These are phyloP conservation scores for Pythium dissotocum DNA, from an alignment of 352 stramenopile genomes.

Conservation along the genomic window DNA sequence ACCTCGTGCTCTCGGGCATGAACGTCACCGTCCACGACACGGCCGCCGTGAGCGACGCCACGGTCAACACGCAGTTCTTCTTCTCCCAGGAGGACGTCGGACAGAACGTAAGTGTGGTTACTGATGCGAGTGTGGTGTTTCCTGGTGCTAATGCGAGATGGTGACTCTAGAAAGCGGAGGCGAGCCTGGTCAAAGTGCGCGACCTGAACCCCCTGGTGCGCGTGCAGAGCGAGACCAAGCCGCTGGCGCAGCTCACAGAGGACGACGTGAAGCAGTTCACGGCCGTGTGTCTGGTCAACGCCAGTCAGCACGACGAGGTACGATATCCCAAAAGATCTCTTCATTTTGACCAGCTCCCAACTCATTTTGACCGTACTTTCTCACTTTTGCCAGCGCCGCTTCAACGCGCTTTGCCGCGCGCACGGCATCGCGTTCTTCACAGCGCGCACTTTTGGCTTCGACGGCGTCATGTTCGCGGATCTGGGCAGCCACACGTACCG, in stretches of 20 bases:
- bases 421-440: conserved; percentile 72
- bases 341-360: background rate
- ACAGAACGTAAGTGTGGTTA: conserved; percentile 52
- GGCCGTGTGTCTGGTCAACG: conserved; percentile 76
- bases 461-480: conserved; percentile 79
- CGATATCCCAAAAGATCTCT: background rate
- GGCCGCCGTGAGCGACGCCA: conserved; percentile 39
- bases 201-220: conserved; percentile 94
- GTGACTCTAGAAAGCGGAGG: conserved; percentile 63
- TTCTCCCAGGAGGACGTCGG: conserved; percentile 67
- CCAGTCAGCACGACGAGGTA: conserved; percentile 44
- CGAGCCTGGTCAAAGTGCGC: conserved; percentile 81
- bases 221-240: conserved; percentile 79
- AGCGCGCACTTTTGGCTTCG: conserved; percentile 73
- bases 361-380: background rate
- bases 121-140: background rate
- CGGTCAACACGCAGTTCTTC: conserved; percentile 86
- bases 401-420: conserved; percentile 61
- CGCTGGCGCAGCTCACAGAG: conserved; percentile 49
- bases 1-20: conserved; percentile 96
- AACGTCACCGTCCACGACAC: conserved; percentile 92
- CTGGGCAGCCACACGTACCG: conserved; percentile 70
- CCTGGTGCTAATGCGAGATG: conserved; percentile 14
- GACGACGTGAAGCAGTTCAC: conserved; percentile 88
- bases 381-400: conserved; percentile 35